These are phyloP conservation scores for Scenedesmus sp. DNA, from an alignment of 163 green algal species.

Conservation along the genomic window DNA sequence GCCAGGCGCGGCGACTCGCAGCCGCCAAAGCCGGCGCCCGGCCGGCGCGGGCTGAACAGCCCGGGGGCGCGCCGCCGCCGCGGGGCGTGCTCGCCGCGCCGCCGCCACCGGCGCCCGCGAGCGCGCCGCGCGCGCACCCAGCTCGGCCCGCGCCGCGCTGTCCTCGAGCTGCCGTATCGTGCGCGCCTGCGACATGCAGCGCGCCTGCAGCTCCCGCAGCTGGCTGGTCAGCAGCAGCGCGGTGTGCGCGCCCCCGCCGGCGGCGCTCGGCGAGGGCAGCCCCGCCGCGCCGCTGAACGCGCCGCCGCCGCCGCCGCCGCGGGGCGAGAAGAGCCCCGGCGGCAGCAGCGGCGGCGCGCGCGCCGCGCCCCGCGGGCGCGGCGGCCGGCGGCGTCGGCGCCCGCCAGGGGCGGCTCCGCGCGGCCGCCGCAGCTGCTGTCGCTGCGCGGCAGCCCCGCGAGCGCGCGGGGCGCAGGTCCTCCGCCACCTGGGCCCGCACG, in stretches of 20 bases:
- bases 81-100: background rate
- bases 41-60: too few species aligned
- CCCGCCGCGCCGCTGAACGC: too few species aligned
- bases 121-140: too few species aligned
- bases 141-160: background rate
- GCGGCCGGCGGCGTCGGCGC: background rate
- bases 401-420: background rate
- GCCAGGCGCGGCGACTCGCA: too few species aligned
- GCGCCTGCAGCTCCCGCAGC: slow-evolving; percentile 13
- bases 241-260: background rate
- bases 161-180: slow-evolving; percentile 16
- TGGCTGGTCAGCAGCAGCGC: slow-evolving; percentile 11
- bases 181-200: background rate
- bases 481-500: background rate
- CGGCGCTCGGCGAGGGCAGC: too few species aligned
- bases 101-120: background rate
- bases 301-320: background rate
- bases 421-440: background rate
- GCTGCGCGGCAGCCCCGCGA: background rate
- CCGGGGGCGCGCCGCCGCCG: too few species aligned
- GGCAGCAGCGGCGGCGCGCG: background rate
- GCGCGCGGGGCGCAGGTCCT: background rate
- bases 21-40: too few species aligned
- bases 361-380: background rate
- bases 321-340: slow-evolving; percentile 11